Evolutionary conservation across 108 stramenopile genomes (phyloP), one percentile per base, ranked within the genome.

Genomic region (Pseudonitzschia multiseries): DNA sequence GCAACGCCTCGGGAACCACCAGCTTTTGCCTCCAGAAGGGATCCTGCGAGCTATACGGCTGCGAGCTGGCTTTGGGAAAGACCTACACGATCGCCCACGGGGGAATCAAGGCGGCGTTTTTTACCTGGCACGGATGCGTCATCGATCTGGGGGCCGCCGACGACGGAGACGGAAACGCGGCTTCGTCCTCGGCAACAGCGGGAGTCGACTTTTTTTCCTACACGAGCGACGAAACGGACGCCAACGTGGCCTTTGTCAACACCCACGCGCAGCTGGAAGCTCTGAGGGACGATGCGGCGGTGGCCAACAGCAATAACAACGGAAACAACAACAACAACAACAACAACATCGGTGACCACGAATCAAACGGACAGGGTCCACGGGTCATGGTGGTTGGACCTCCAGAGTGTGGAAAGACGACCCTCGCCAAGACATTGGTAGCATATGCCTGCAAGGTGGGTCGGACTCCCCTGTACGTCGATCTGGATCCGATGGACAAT

Each of bases 261-360:
- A 93, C 94, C 9, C 95, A 96, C 79, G 92, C 95, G 3, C 95
- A 96, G 67, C 73, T 96, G 79, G 95, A 96, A 76, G 92, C 89
- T 20, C 73, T 96, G 78, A 61, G 95, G 32, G 95, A 96, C 76
- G 89, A 88, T 69, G 91, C 93, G 20, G 57, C 84, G 27, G 65
- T 52, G n/a, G 66, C 61, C 41, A 51, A 28, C 40, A 54, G 29
- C 21, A 72, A 21, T 43, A 72, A 2, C 40, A 0, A 21, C 41
- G 24, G 22, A 13, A 69, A 29, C 61, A 51, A 69, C 28, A 40
- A 27, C 17, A 26, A 13, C 28, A 51, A 24, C 48, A 61, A 40
- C 28, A 71, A n/a, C 33, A 72, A 63, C 21, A 0, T 8, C 22
- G 24, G 24, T 20, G 21, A 4, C 40, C 26, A 33, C 56, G 8